A percentile compares a stretch with the other conserved stretches of the same genome.
Conservation (phyloP, 192 early-diverging fungal genomes). For the Geranomyces variabilis region DNA sequence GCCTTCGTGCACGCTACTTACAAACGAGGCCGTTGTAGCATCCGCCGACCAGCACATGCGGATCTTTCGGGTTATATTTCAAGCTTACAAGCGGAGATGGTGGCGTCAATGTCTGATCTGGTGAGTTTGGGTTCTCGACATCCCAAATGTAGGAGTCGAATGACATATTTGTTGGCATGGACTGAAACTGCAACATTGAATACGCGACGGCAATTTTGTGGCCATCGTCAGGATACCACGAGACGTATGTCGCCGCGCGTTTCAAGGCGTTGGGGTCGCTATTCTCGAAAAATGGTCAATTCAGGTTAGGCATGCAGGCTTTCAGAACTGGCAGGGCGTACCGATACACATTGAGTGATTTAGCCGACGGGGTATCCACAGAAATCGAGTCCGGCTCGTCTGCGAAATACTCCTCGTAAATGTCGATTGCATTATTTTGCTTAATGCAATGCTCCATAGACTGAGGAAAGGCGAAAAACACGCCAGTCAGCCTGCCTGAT, state of each 20-base stretch:
- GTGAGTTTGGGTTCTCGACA: constrained; percentile 64
- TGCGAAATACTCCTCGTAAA: constrained; percentile 66
- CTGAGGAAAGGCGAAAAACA: constrained; percentile 10
- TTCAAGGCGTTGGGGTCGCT: constrained; percentile 61
- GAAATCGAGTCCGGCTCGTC: constrained; percentile 48
- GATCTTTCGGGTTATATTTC: constrained; percentile 70
- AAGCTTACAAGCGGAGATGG: constrained; percentile 55
- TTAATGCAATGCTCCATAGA: constrained; percentile 66
- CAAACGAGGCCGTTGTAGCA: constrained; percentile 63
- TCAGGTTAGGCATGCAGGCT: neutral
- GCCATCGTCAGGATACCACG: constrained; percentile 68
- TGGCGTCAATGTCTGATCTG: constrained; percentile 61
- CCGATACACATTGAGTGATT: constrained; percentile 64
- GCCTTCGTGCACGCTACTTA: too few species aligned
- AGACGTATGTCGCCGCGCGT: constrained; percentile 56
- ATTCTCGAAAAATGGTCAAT: neutral
- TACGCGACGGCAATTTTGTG: constrained; percentile 67
- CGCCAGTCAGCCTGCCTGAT: neutral
- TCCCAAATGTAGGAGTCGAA: constrained; percentile 69
- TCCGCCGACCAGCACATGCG: constrained; percentile 65
- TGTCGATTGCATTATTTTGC: constrained; percentile 71
- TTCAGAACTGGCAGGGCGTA: constrained; percentile 11
- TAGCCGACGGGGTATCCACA: constrained; percentile 53
- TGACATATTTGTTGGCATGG: constrained; percentile 56
- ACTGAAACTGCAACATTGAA: constrained; percentile 59